These are phyloP conservation scores for Ustilago tritici DNA, from an alignment of 1,284 basidiomycete species.

Conservation along the genomic window DNA sequence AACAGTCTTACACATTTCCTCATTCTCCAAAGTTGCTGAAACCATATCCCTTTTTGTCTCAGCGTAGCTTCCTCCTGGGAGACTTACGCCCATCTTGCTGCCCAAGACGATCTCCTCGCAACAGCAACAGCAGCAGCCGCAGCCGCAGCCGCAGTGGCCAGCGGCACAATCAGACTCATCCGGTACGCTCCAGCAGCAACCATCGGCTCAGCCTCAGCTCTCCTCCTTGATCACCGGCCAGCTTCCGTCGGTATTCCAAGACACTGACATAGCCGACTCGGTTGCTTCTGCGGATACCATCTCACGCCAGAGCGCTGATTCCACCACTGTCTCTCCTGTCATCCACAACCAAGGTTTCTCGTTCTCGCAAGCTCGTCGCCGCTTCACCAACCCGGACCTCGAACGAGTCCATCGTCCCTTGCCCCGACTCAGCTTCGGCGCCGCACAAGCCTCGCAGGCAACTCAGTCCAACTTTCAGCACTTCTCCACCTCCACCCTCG, in stretches of 20 bases:
- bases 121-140: slow-evolving; percentile 34
- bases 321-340: slow-evolving; percentile 24
- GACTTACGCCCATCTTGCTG: slow-evolving; percentile 25
- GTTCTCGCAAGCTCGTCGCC: slow-evolving; percentile 22
- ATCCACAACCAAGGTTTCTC: slow-evolving; percentile 21
- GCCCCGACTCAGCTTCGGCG: slow-evolving; percentile 41
- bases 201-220: neutral
- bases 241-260: slow-evolving; percentile 40
- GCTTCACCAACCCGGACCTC: slow-evolving; percentile 41
- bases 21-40: neutral
- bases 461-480: slow-evolving; percentile 17
- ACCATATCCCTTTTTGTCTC: neutral
- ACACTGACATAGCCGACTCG: slow-evolving; percentile 23
- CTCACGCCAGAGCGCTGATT: slow-evolving; percentile 24
- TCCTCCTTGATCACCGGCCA: slow-evolving; percentile 24
- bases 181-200: slow-evolving; percentile 13
- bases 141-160: slow-evolving; percentile 33
- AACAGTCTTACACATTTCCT: neutral
- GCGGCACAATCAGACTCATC: slow-evolving; percentile 28
- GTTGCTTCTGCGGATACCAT: slow-evolving; percentile 24
- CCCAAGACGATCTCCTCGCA: slow-evolving; percentile 44
- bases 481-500: slow-evolving; percentile 16
- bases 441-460: slow-evolving; percentile 16
- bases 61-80: slow-evolving; percentile 34
- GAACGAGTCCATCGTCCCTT: slow-evolving; percentile 12